Conservation (phyloP, 2,329 filamentous ascomycete genomes). For the Rhytidhysteron rufulum region DNA sequence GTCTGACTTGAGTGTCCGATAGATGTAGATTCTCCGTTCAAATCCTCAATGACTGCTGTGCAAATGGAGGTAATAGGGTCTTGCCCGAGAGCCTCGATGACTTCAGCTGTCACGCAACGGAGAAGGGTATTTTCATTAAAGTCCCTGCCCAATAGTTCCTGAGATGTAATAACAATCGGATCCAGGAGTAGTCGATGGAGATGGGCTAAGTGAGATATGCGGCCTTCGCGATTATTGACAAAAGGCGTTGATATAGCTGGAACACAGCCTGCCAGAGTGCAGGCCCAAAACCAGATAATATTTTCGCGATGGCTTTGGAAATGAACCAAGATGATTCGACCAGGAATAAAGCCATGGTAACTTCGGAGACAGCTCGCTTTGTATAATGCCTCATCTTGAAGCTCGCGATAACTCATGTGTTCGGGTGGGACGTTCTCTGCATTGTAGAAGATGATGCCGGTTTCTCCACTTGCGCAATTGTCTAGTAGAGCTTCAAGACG, state of each 20-base stretch:
- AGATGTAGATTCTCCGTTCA: neutral
- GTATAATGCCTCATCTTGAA: neutral
- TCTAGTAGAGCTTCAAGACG: neutral
- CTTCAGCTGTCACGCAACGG: neutral
- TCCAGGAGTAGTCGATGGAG: neutral
- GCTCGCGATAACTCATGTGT: neutral
- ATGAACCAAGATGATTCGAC: constrained; percentile 22
- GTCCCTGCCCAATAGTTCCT: neutral
- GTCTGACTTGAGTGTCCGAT: neutral
- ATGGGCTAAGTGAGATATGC: neutral
- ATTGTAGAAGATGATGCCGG: neutral
- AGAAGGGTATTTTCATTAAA: neutral
- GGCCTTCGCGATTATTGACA: neutral
- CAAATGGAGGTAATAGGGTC: neutral
- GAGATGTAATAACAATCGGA: neutral
- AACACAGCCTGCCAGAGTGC: constrained; percentile 31
- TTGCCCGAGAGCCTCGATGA: neutral
- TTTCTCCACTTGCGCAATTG: neutral
- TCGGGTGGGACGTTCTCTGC: neutral
- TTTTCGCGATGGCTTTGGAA: constrained; percentile 36
- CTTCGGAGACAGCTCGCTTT: neutral
- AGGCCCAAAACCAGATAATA: constrained; percentile 42
- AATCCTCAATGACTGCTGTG: neutral
- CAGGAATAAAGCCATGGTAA: neutral
- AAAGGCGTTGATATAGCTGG: constrained; percentile 37